These are phyloP conservation scores for Vitis hybrid DNA, from an alignment of 177 flowering plant genomes.

Conservation along the genomic window DNA sequence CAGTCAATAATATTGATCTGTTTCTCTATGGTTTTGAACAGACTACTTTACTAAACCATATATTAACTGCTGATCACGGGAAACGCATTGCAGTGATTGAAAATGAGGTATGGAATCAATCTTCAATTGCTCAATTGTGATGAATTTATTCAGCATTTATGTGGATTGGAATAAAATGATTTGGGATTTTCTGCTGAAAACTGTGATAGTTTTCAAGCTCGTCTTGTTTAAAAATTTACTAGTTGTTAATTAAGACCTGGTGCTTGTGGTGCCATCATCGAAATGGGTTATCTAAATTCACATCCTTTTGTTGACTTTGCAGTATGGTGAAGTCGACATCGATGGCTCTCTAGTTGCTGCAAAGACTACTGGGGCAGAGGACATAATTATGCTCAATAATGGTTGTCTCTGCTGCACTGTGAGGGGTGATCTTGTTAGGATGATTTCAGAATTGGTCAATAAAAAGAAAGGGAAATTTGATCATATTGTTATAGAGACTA, in stretches of 20 bases:
- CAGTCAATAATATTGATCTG: background rate
- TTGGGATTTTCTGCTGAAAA: background rate
- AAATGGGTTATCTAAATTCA: background rate
- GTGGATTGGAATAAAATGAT: too few relatives aligned
- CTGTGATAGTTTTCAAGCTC: background rate
- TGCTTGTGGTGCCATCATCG: background rate
- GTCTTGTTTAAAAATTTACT: background rate
- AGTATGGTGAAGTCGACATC: conserved; percentile 96
- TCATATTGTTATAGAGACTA: conserved; percentile 94
- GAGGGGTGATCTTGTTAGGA: conserved; percentile 95
- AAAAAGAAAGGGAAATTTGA: conserved; percentile 86
- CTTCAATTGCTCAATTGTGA: background rate
- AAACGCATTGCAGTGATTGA: conserved; percentile 96
- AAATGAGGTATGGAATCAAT: conserved; percentile 69
- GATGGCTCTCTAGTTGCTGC: conserved; percentile 98
- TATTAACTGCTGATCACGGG: conserved; percentile 94
- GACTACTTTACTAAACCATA: conserved; percentile 93
- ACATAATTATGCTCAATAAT: conserved; percentile 92
- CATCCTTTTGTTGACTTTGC: conserved; percentile 20
- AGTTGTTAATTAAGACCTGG: background rate
- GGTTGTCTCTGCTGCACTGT: conserved; percentile 99
- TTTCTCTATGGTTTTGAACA: conserved; percentile 30
- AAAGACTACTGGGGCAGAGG: conserved; percentile 86
- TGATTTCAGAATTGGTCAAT: conserved; percentile 56
- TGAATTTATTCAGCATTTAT: background rate